Evolutionary conservation across 192 early-diverging fungal species (phyloP), one percentile per base, ranked within the genome.

Genomic region (Geranomyces michiganensis): DNA sequence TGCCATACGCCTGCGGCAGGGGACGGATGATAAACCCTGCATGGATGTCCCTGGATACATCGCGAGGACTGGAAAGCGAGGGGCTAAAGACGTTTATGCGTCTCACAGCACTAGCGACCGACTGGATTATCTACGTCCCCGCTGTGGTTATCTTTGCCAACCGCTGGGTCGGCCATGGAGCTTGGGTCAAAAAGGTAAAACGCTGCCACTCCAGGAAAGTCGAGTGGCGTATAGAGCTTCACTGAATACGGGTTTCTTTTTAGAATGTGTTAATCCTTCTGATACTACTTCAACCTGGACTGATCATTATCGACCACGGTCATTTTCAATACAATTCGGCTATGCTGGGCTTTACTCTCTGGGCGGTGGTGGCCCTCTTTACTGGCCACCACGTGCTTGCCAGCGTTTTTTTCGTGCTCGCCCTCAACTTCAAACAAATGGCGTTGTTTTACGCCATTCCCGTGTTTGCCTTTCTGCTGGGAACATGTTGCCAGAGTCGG

Each of bases 321-420:
- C 95, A 99, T 74, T 97, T 99, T 60, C 95, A 97, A 90, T 99
- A 95, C 82, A 99, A 99, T 77, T 82, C 90, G 1, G 85, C 95
- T 0, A 99, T 99, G 97, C 84, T 99, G n/a, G 97, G 95, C 1
- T 87, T 95, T 51, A 83, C 91, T 13, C 63, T 96, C 17, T 92
- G 89, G 89, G 74, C 90, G 0, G 70, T 97, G 49, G 85, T 87
- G 43, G 85, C 83, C 46, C 90, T 95, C 56, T 74, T 84, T 43
- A 76, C 72, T 12, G 82, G 85, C 32, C 82, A 79, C 22, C 90
- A 90, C 68, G 72, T 92, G 4, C 58, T 90, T 7, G 94, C 94
- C 43, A 88, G 90, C 26, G 70, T 96, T 0, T 82, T 84, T 29
- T 99, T 99, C 74, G 93, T 89, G 64, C 82, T 92, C 27, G 82